Base-by-base conservation (phyloP, 495 filamentous ascomycete species). In the Penicillium lividum region DNA sequence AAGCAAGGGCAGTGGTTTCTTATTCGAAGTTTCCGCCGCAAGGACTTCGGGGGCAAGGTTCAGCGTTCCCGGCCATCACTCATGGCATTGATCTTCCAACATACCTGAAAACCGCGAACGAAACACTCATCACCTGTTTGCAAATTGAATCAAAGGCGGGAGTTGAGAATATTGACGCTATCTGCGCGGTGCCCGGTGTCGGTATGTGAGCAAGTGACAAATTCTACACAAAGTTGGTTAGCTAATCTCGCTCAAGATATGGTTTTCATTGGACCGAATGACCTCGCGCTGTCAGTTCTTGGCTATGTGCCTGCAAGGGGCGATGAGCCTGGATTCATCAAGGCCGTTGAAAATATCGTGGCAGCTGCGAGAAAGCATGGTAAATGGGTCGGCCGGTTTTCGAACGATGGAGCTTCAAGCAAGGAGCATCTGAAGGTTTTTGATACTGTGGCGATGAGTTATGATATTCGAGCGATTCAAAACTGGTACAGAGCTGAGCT, bases 111-210 rank as follows among this genome's bases (percentile, higher is more conserved):
- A 83, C 90, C 55, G 89, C 90, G n/a, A 93, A 94, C 70, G 81
- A 84, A 18, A 80, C 81, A 34, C 73, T 93, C n/a, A 71, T 92
- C 43, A 91, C 86, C n/a, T 88, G 91, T 68, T 80, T 92, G 29
- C 91, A 94, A 74, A 92, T 95, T 60, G 91, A 95, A 72, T 93
- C 91, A 0, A 77, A 77, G 60, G 86, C 86, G 57, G 90, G 89
- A 0, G 73, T 94, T 34, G 81, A 89, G 0, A 77, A 83, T 51
- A 57, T 63, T 18, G 60, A 63, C 11, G 64, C 27, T 2, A 63
- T 63, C 33, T 64, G 61, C 47, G 67, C 61, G n/a, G 61, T 69
- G 0, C 58, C 54, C 5, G 67, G 67, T 18, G 61, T 69, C 11
- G 61, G 61, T 64, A 49, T 43, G 53, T 64, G 28, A 9, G 8